Base-by-base conservation (phyloP, 768 basidiomycete genomes). In the Macrolepiota fuliginosa region DNA sequence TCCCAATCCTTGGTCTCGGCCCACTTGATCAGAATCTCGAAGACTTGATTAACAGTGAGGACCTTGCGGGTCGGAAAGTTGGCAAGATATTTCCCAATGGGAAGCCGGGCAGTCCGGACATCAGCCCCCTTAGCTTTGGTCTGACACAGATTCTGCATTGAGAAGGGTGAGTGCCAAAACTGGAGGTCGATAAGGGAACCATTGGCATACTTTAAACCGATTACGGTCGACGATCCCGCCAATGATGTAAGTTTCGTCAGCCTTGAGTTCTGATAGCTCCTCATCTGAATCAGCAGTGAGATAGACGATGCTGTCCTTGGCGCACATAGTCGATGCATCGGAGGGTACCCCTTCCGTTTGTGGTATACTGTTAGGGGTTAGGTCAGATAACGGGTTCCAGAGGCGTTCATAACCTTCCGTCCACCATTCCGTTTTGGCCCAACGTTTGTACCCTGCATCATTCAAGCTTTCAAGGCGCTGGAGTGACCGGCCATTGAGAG, bases 151-250 rank as follows among this genome's bases (percentile, higher is more conserved):
- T 89, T 90, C 94, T 98, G 70, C 52, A 15, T 45, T 47, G 55
- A 45, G 62, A 53, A 29, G 39, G 66, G 52, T 56, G 32, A 45
- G 40, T 19, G 52, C 17, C 40, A 39, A 27, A 47, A 45, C 47
- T 7, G 7, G 56, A 42, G 17, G 47, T 61, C 51, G 54, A 51
- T 13, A 63, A 63, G 29, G 47, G 51, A 49, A 45, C 29, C 10
- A 22, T 32, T 24, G 22, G 47, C 22, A 17, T 67, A 82, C 96
- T 85, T 96, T 98, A 80, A 96, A 92, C 46, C 96, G 90, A 76
- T 99, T 99, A 70, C 91, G 92, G 73, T 99, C 97, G 62, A 89
- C 90, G 66, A 99, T 90, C 4, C 96, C 96, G 50, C 96, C 96
- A 56, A 99, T 95, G 67, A 99, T 87, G 71, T 98, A 98, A 7